Conservation (phyloP, 176 grass and related monocot genomes). For the Tuctoria greenei region DNA sequence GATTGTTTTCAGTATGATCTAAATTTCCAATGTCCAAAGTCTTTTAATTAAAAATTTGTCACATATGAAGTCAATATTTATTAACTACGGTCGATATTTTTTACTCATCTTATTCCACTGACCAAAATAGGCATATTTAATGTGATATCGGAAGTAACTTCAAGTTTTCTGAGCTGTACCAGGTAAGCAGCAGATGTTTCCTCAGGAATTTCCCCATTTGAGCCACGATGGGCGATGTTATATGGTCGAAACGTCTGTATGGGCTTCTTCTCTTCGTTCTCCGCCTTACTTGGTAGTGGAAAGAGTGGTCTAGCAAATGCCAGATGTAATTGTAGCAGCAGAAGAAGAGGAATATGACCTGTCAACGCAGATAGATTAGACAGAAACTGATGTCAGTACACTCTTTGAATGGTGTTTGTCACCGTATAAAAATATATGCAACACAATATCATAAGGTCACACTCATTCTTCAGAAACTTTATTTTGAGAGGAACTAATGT, state of each 20-base stretch:
- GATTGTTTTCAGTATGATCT: neutral
- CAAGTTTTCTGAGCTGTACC: constrained; percentile 47
- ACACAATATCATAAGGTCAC: neutral
- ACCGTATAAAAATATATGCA: neutral
- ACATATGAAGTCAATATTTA: neutral
- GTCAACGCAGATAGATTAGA: constrained; percentile 33
- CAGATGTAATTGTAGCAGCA: constrained; percentile 48
- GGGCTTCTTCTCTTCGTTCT: constrained; percentile 47
- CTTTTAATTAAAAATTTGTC: neutral
- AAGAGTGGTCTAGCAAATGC: constrained; percentile 55
- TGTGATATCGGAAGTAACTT: neutral
- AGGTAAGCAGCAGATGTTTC: constrained; percentile 85
- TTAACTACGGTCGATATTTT: neutral
- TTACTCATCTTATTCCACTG: neutral
- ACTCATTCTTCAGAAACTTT: neutral
- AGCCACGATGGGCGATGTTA: constrained; percentile 95
- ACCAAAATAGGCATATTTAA: constrained; percentile 12
- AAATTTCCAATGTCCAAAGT: constrained; percentile 15
- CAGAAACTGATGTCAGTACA: neutral
- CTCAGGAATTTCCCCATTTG: constrained; percentile 96
- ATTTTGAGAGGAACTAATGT: neutral
- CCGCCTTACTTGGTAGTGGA: constrained; percentile 65
- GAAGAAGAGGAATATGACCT: constrained; percentile 59
- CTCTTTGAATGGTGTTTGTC: neutral
- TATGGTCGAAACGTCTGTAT: constrained; percentile 85